Conservation (phyloP, 306 rosid genomes). For the Castanopsis chinensis region DNA sequence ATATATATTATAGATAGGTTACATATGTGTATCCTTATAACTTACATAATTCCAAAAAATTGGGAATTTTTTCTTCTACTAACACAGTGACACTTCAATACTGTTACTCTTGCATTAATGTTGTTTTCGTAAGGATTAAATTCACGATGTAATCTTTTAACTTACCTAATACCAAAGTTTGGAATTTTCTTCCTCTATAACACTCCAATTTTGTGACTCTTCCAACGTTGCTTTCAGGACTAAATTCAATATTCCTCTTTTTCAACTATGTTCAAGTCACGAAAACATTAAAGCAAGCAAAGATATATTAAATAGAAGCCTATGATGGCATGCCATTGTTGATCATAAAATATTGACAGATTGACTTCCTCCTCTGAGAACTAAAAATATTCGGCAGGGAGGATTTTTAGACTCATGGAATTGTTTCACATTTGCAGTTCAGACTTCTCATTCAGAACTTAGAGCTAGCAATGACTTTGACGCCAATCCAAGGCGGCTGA, state of each 20-base stretch:
- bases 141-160: no score
- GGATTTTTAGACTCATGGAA: background rate
- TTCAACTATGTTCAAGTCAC: background rate
- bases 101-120: no score
- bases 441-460: background rate
- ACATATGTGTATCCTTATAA: no score
- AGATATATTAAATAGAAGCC: background rate
- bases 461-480: slow-evolving; percentile 1
- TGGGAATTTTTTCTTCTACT: no score
- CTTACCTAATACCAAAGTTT: no score
- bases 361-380: background rate
- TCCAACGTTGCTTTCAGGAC: background rate
- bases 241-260: background rate
- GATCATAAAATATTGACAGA: slow-evolving; percentile 4
- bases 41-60: no score
- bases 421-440: background rate
- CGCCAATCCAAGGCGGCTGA: slow-evolving; percentile 14
- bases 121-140: no score
- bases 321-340: slow-evolving; percentile 13
- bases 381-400: no score
- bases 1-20: no score
- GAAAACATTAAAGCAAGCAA: background rate
- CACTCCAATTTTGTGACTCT: background rate
- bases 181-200: no score
- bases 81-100: no score